Percentiles rank a stretch among this genome's conserved stretches.
Conservation (phyloP, 345 rosid genomes). For the Camelina hispida region DNA sequence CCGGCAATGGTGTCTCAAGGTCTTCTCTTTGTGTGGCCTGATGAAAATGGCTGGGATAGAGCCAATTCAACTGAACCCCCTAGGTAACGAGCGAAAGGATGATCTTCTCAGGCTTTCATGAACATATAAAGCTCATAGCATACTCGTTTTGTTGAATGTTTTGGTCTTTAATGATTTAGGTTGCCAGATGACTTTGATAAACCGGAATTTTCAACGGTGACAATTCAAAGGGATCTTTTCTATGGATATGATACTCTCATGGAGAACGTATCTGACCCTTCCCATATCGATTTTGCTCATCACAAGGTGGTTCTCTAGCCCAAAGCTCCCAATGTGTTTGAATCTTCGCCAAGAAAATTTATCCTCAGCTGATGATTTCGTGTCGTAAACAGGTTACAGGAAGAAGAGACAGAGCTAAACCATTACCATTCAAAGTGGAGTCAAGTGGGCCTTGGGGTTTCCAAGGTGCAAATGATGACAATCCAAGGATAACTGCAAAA, state of each 20-base stretch:
- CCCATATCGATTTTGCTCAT: constrained; percentile 96
- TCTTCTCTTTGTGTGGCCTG: constrained; percentile 98
- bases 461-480: constrained; percentile 83
- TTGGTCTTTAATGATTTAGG: constrained; percentile 50
- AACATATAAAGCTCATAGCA: neutral
- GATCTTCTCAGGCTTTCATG: neutral
- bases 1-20: constrained; percentile 96
- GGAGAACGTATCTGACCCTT: constrained; percentile 99
- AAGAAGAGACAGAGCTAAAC: constrained; percentile 97
- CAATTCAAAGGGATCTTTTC: constrained; percentile 89
- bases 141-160: neutral
- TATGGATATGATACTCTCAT: constrained; percentile 95
- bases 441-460: constrained; percentile 91
- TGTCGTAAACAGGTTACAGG: constrained; percentile 76
- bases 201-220: constrained; percentile 86
- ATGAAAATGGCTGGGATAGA: constrained; percentile 84
- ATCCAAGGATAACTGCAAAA: constrained; percentile 77
- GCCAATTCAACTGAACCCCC: constrained; percentile 79
- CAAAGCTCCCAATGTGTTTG: neutral
- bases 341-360: neutral
- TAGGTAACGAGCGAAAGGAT: constrained; percentile 44
- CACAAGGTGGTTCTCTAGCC: constrained; percentile 65
- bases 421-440: constrained; percentile 84
- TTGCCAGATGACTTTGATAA: constrained; percentile 87
- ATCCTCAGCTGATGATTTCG: neutral